phyloP scores from a whole-genome alignment of 257 asterid species.

The Ballota nigra region DNA sequence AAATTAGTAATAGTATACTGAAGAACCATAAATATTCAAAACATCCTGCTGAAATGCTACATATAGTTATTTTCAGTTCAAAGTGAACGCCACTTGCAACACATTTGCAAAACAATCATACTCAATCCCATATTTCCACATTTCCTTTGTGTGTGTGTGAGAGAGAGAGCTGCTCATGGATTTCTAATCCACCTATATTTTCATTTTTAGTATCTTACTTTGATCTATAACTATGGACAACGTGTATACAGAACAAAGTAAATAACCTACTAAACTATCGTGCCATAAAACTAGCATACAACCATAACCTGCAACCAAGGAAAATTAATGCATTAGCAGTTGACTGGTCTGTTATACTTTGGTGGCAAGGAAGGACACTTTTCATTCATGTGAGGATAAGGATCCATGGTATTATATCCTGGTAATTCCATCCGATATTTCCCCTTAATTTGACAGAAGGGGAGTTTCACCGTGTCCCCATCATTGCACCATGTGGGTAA shows the following conservation, averaged over 20 bases:
- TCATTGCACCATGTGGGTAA: constrained; percentile 93
- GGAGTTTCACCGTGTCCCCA: constrained; percentile 72
- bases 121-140: too few species aligned
- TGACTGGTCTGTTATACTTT: constrained; percentile 51
- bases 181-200: constrained; percentile 16
- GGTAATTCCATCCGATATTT: constrained; percentile 86
- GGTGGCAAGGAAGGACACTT: constrained; percentile 88
- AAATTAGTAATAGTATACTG: too few species aligned
- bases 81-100: too few species aligned
- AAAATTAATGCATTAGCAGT: constrained; percentile 47
- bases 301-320: not conserved
- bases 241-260: not conserved
- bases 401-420: constrained; percentile 69
- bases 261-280: not conserved
- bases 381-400: constrained; percentile 84
- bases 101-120: too few species aligned
- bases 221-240: constrained; percentile 7
- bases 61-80: too few species aligned
- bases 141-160: too few species aligned
- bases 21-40: too few species aligned
- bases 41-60: too few species aligned
- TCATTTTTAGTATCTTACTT: not conserved
- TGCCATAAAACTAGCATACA: not conserved
- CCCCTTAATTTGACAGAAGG: constrained; percentile 87
- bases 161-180: too few species aligned